Evolutionary conservation across 371 early-diverging fungal genomes (phyloP).

Genomic region (Pancytospora philotis): DNA sequence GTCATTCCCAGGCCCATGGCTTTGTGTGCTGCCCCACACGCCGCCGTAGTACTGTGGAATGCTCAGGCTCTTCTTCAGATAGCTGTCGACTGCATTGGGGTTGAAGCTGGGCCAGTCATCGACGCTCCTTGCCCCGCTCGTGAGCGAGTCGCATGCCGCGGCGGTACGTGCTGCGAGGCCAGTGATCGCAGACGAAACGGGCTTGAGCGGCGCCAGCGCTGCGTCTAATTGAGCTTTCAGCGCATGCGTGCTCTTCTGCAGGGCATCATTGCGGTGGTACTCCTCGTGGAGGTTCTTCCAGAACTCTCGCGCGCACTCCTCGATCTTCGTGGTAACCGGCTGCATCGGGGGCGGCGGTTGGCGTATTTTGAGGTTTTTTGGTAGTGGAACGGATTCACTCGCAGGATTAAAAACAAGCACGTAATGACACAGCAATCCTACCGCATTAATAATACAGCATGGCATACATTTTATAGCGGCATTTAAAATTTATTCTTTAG

Average conservation of each 20-base stretch:
- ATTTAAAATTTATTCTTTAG: constrained; percentile 5
- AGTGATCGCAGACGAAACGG: background rate
- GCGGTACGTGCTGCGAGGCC: too few species aligned
- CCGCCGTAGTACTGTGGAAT: background rate
- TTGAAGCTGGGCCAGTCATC: background rate
- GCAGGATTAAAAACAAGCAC: too few species aligned
- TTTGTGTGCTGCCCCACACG: background rate
- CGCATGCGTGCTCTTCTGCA: background rate
- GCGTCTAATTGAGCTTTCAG: too few species aligned
- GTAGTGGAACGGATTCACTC: too few species aligned
- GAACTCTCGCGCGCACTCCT: background rate
- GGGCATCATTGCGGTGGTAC: background rate
- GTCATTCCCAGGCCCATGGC: too few species aligned
- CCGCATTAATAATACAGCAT: too few species aligned
- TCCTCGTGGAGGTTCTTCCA: background rate
- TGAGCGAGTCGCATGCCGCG: background rate
- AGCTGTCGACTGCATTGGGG: background rate
- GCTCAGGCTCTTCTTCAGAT: background rate
- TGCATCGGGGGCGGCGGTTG: background rate
- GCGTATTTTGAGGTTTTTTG: too few species aligned
- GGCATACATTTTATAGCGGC: too few species aligned
- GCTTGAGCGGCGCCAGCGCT: background rate
- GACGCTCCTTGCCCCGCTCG: background rate
- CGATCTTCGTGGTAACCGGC: background rate
- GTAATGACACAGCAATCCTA: too few species aligned